phyloP scores from a whole-genome alignment of 768 basidiomycete genomes.

The Pulveroboletus frians region DNA sequence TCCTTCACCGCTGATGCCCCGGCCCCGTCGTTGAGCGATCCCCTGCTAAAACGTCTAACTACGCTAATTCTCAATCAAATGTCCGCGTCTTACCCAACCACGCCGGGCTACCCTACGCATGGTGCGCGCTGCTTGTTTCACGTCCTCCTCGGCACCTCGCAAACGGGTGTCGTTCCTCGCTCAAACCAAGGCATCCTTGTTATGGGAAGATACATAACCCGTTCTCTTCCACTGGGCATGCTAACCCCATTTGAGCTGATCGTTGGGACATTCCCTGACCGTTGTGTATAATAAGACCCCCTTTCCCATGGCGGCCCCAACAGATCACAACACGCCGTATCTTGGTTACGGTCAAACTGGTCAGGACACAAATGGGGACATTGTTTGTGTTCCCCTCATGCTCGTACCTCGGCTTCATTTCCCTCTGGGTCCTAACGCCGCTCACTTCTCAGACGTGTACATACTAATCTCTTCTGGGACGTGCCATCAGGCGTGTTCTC shows the following conservation, averaged over 20 bases:
- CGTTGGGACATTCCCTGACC: slow-evolving; percentile 10
- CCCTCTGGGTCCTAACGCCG: slow-evolving; percentile 9
- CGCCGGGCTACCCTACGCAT: not conserved
- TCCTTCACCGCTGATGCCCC: slow-evolving; percentile 1
- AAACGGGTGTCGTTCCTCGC: slow-evolving; percentile 4
- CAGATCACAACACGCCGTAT: slow-evolving; percentile 12
- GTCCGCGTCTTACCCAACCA: slow-evolving; percentile 19
- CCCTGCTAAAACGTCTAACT: slow-evolving; percentile 28
- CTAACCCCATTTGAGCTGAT: slow-evolving; percentile 17
- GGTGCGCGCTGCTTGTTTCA: slow-evolving; percentile 15
- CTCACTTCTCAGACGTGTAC: slow-evolving; percentile 9
- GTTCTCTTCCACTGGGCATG: slow-evolving; percentile 8
- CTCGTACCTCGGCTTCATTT: slow-evolving; percentile 5
- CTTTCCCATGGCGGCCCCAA: slow-evolving; percentile 18
- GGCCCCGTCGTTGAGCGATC: slow-evolving; percentile 19
- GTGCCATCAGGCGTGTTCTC: slow-evolving; percentile 2
- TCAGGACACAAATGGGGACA: slow-evolving; percentile 4
- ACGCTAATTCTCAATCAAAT: slow-evolving; percentile 29
- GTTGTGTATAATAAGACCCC: slow-evolving; percentile 7
- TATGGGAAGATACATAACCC: slow-evolving; percentile 3
- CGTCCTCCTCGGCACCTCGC: slow-evolving; percentile 24
- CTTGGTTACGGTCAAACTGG: slow-evolving; percentile 20
- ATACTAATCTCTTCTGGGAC: slow-evolving; percentile 5
- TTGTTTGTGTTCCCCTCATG: not conserved
- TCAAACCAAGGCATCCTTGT: slow-evolving; percentile 5